These are phyloP conservation scores for Neurospora sp. DNA, from an alignment of 495 filamentous ascomycete species.

Conservation along the genomic window DNA sequence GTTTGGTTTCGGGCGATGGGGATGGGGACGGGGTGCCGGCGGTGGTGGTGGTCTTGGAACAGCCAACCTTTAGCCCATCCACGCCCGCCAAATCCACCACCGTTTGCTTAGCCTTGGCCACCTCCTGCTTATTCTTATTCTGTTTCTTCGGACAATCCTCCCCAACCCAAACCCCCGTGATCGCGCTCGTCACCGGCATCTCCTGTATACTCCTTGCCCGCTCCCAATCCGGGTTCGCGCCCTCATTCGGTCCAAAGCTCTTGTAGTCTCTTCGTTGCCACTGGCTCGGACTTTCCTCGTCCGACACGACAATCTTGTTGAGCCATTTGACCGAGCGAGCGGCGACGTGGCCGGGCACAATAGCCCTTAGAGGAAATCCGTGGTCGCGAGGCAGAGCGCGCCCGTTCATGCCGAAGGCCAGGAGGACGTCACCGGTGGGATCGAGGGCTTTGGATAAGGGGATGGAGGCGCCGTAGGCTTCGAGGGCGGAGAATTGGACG, in stretches of 20 bases:
- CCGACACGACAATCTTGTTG: conserved; percentile 45
- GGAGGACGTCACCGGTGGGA: conserved; percentile 45
- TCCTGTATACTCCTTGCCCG: conserved; percentile 45
- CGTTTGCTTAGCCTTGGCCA: too few species aligned
- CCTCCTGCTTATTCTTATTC: not conserved
- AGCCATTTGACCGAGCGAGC: conserved; percentile 60
- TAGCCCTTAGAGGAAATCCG: conserved; percentile 48
- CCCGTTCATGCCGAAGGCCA: conserved; percentile 54
- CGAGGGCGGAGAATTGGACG: conserved; percentile 47
- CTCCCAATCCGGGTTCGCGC: conserved; percentile 45
- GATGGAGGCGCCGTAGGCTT: conserved; percentile 52
- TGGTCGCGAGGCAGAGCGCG: conserved; percentile 45
- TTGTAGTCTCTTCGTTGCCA: conserved; percentile 59
- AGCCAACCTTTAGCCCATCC: conserved; percentile 8
- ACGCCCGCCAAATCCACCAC: conserved; percentile 9
- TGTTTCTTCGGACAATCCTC: conserved; percentile 33
- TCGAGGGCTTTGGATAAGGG: conserved; percentile 47
- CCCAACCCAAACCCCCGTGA: conserved; percentile 36
- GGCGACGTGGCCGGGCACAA: conserved; percentile 52
- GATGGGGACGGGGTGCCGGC: too few species aligned
- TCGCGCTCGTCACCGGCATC: conserved; percentile 48
- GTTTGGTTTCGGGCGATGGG: conserved; percentile 5
- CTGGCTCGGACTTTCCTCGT: conserved; percentile 46
- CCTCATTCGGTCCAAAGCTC: conserved; percentile 47
- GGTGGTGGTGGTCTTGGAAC: conserved; percentile 1